Conservation (phyloP, 2,329 filamentous ascomycete genomes). For the Exutisphaerella laricina region DNA sequence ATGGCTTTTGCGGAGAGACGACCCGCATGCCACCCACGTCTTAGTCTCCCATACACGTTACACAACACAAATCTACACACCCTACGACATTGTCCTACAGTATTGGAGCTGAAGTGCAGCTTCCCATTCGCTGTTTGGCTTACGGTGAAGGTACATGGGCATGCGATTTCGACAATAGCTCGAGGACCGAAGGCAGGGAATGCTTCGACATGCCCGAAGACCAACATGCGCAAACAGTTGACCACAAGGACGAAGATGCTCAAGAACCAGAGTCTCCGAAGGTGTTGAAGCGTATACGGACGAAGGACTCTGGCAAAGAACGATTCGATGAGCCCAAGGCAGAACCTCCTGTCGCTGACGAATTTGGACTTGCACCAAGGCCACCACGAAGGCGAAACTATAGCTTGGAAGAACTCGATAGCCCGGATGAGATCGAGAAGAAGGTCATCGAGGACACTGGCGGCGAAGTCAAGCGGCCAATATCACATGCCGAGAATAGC, state of each 20-base stretch:
- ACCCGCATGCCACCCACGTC: no score
- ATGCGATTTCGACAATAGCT: no score
- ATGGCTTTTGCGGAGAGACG: slow-evolving; percentile 1
- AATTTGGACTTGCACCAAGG: slow-evolving; percentile 36
- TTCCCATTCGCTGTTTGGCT: background rate
- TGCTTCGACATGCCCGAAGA: slow-evolving; percentile 11
- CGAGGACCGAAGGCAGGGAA: no score
- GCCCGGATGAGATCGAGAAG: slow-evolving; percentile 19
- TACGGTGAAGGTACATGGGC: background rate
- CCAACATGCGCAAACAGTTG: slow-evolving; percentile 7
- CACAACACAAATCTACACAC: background rate
- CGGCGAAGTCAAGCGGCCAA: no score
- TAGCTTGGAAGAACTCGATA: slow-evolving; percentile 24
- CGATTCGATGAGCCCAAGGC: slow-evolving; percentile 19
- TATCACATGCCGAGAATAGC: no score
- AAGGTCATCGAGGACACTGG: slow-evolving; percentile 20
- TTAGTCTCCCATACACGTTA: no score
- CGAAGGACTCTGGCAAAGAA: slow-evolving; percentile 13
- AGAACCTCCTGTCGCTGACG: slow-evolving; percentile 31
- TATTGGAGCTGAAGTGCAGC: background rate
- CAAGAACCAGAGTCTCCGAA: slow-evolving; percentile 6
- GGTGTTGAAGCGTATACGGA: slow-evolving; percentile 13
- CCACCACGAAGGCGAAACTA: slow-evolving; percentile 28
- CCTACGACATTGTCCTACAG: background rate
- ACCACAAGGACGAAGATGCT: background rate